These are phyloP conservation scores for Kokia cookei DNA, from an alignment of 441 rosid species.

Conservation along the genomic window DNA sequence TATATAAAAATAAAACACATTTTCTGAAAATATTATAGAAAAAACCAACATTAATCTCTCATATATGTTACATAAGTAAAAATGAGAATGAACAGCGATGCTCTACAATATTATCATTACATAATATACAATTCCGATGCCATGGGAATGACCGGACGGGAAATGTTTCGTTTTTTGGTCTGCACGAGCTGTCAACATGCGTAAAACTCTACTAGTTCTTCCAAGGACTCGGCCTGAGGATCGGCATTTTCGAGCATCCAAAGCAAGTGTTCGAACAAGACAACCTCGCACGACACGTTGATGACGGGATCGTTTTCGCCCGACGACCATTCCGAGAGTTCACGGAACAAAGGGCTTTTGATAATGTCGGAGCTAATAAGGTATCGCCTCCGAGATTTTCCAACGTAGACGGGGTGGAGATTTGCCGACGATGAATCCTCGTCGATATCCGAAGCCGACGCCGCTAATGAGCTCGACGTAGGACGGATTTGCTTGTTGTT, in stretches of 20 bases:
- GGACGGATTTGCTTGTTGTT: slow-evolving; percentile 41
- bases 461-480: slow-evolving; percentile 19
- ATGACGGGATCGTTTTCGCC: slow-evolving; percentile 31
- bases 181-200: slow-evolving; percentile 33
- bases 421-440: slow-evolving; percentile 26
- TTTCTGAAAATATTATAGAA: neutral
- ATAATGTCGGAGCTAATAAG: slow-evolving; percentile 37
- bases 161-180: neutral
- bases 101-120: slow-evolving; percentile 5
- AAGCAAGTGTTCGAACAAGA: slow-evolving; percentile 83
- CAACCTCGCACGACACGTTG: slow-evolving; percentile 71
- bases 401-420: slow-evolving; percentile 51
- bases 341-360: slow-evolving; percentile 32
- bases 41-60: neutral
- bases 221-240: slow-evolving; percentile 55
- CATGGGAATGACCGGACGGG: neutral
- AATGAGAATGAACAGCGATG: neutral
- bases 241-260: slow-evolving; percentile 87
- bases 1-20: neutral
- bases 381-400: slow-evolving; percentile 43
- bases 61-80: neutral
- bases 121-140: neutral
- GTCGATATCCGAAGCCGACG: slow-evolving; percentile 12
- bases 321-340: slow-evolving; percentile 48
- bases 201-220: slow-evolving; percentile 75